Conservation (phyloP, 2,329 filamentous ascomycete species). For the Dactylellina parvicollis region DNA sequence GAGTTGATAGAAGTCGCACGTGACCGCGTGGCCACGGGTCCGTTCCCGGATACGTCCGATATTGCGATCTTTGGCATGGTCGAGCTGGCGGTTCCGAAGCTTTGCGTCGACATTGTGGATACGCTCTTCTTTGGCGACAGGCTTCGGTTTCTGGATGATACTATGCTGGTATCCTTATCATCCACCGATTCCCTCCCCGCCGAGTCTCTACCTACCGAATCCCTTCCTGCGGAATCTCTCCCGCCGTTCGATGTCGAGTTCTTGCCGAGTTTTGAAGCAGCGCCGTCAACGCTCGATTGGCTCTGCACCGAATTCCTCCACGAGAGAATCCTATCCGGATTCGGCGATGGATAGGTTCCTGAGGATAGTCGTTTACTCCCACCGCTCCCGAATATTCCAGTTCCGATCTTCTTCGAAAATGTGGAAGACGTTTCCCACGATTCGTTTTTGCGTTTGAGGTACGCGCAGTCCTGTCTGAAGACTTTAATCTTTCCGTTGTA, state of each 20-base stretch:
- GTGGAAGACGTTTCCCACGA: slow-evolving; percentile 80
- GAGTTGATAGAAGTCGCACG: slow-evolving; percentile 42
- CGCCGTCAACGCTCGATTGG: slow-evolving; percentile 64
- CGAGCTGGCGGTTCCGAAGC: slow-evolving; percentile 38
- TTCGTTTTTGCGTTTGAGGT: slow-evolving; percentile 77
- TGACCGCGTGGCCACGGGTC: slow-evolving; percentile 30
- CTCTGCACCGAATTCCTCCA: slow-evolving; percentile 80
- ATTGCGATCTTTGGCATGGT: slow-evolving; percentile 44
- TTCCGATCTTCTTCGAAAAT: slow-evolving; percentile 75
- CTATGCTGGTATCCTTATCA: slow-evolving; percentile 65
- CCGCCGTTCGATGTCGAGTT: slow-evolving; percentile 34
- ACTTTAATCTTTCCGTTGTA: slow-evolving; percentile 90
- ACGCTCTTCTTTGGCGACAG: slow-evolving; percentile 58
- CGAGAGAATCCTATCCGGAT: slow-evolving; percentile 79
- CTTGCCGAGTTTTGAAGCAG: slow-evolving; percentile 60
- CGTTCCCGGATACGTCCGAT: slow-evolving; percentile 39
- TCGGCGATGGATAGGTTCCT: slow-evolving; percentile 58
- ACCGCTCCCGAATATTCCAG: slow-evolving; percentile 67
- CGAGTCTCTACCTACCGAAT: slow-evolving; percentile 34
- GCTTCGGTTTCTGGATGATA: slow-evolving; percentile 58
- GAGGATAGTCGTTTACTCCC: slow-evolving; percentile 53
- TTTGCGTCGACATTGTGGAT: slow-evolving; percentile 56
- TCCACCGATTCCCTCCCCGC: slow-evolving; percentile 30
- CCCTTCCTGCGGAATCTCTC: slow-evolving; percentile 33
- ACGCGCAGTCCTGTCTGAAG: slow-evolving; percentile 93